Conservation (phyloP, 2,329 filamentous ascomycete species). For the Emmonsiellopsis sp. region DNA sequence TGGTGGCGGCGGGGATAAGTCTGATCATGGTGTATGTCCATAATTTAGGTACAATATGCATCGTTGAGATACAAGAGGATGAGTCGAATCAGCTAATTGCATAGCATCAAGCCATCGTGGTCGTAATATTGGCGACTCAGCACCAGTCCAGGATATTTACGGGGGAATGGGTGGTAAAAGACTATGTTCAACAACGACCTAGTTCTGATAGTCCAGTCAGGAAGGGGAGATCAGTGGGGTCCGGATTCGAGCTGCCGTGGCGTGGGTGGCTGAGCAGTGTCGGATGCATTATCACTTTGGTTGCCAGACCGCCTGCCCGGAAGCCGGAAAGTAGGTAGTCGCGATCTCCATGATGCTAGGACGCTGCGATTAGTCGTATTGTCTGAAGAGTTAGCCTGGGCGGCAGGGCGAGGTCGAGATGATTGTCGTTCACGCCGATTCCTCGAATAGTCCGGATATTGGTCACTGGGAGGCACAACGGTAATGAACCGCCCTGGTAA, state of each 20-base stretch:
- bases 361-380: not conserved
- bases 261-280: constrained; percentile 4
- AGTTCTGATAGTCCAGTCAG: not conserved
- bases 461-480: constrained; percentile 19
- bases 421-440: constrained; percentile 12
- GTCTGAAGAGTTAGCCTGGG: constrained; percentile 1
- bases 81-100: not conserved
- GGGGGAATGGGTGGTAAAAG: too few species aligned
- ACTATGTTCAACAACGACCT: too few species aligned
- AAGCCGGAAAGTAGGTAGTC: constrained; percentile 5
- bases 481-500: constrained; percentile 30
- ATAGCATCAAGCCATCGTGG: not conserved
- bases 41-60: not conserved
- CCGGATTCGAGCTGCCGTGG: constrained; percentile 13
- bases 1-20: not conserved
- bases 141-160: not conserved
- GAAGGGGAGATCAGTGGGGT: not conserved
- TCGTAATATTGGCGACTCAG: too few species aligned
- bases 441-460: constrained; percentile 14
- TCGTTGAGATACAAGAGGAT: not conserved
- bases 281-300: not conserved
- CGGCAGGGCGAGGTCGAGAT: not conserved
- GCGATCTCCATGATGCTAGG: constrained; percentile 7
- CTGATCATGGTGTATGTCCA: not conserved
- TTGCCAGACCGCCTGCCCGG: not conserved